phyloP scores from a whole-genome alignment of 1,284 basidiomycete species.

The Salmacisia buchloeana region DNA sequence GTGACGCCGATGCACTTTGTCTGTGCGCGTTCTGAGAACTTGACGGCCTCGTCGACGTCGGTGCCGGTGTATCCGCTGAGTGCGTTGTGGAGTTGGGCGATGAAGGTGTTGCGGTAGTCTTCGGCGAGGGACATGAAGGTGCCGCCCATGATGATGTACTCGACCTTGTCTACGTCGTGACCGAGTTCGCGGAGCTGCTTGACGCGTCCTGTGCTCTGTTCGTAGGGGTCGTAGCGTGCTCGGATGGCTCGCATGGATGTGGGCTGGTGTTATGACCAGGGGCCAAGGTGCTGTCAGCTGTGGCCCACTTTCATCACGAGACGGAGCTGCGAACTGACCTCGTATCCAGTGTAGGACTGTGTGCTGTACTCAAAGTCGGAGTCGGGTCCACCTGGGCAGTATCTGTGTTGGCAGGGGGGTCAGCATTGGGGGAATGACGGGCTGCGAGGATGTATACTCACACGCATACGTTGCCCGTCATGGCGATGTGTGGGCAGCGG shows the following conservation, averaged over 20 bases:
- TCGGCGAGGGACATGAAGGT: slow-evolving; percentile 99
- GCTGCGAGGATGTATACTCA: background rate
- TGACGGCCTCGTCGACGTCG: slow-evolving; percentile 96
- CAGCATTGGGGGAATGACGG: background rate
- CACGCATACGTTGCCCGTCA: slow-evolving; percentile 99
- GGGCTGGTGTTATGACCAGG: no score
- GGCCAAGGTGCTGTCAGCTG: no score
- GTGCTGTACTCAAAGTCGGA: slow-evolving; percentile 99
- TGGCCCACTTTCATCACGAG: background rate
- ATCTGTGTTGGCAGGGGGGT: slow-evolving; percentile 48
- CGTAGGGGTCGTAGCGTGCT: slow-evolving; percentile 96
- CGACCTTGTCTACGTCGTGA: slow-evolving; percentile 96
- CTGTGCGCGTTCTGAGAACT: slow-evolving; percentile 91
- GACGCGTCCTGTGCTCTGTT: slow-evolving; percentile 88
- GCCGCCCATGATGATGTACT: slow-evolving; percentile 98
- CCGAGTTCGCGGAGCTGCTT: slow-evolving; percentile 92
- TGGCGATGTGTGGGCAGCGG: slow-evolving; percentile 97
- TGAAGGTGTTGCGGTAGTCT: slow-evolving; percentile 85
- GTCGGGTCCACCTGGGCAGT: slow-evolving; percentile 97
- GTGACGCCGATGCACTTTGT: slow-evolving; percentile 99
- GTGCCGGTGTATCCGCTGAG: slow-evolving; percentile 84
- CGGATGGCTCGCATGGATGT: slow-evolving; percentile 99
- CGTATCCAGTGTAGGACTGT: slow-evolving; percentile 90
- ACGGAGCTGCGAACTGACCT: slow-evolving; percentile 45
- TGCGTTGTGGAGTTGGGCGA: slow-evolving; percentile 95